phyloP scores from a whole-genome alignment of 2,329 filamentous ascomycete species.

The Curvularia eragrostidis region DNA sequence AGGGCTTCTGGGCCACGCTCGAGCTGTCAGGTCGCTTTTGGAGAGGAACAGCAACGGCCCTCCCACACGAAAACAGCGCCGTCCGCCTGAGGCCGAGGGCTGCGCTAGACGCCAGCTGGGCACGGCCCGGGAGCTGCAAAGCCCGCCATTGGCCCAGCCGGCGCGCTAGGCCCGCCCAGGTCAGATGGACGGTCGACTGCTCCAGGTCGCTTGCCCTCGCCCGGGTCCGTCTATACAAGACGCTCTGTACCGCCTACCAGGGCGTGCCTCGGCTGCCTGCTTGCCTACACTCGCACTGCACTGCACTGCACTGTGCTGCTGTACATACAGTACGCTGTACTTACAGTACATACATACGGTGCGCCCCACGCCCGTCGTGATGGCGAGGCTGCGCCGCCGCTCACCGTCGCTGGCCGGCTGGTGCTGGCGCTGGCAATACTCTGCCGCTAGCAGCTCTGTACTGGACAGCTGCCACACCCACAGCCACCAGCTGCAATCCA shows the following conservation, averaged over 20 bases:
- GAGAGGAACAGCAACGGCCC: constrained; percentile 21
- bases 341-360: no score
- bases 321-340: no score
- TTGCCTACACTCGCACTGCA: no score
- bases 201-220: constrained; percentile 10
- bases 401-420: neutral
- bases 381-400: no score
- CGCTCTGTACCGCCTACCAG: neutral
- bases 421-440: no score
- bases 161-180: constrained; percentile 16
- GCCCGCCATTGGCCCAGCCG: neutral
- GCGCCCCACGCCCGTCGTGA: no score
- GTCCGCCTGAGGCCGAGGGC: constrained; percentile 15
- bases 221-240: neutral
- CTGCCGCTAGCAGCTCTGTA: no score
- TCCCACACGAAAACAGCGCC: constrained; percentile 18
- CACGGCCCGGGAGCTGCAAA: constrained; percentile 2
- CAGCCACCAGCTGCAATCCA: neutral
- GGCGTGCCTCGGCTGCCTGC: neutral
- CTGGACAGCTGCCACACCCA: neutral
- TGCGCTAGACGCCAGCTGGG: constrained; percentile 15
- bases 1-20: neutral
- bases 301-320: no score
- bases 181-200: constrained; percentile 17
- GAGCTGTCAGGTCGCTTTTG: constrained; percentile 24